Conservation (phyloP, 345 rosid species). For the Clausena lansium region DNA sequence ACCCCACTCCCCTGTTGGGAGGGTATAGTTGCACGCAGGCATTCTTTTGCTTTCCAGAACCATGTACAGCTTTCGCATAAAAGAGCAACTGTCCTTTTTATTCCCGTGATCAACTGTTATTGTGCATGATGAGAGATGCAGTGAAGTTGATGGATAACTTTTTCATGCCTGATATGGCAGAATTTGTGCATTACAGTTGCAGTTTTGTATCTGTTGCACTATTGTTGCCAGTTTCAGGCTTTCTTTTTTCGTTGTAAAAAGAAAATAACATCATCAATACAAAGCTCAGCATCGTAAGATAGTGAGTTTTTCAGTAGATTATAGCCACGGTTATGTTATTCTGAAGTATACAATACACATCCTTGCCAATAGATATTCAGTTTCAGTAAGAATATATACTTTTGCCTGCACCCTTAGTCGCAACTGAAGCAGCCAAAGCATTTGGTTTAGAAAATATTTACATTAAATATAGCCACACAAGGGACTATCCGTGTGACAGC, state of each 20-base stretch:
- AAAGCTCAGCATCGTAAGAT: slow-evolving; percentile 3
- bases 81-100: neutral
- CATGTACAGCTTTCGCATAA: slow-evolving; percentile 9
- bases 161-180: neutral
- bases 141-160: neutral
- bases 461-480: neutral
- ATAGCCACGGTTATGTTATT: neutral
- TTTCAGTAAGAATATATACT: neutral
- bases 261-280: slow-evolving; percentile 4
- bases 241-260: slow-evolving; percentile 13
- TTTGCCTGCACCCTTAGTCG: neutral
- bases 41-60: slow-evolving; percentile 1
- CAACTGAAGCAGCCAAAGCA: neutral
- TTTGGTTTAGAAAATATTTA: neutral
- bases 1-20: slow-evolving; percentile 80
- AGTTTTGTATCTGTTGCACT: slow-evolving; percentile 1
- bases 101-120: neutral
- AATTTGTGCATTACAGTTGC: neutral
- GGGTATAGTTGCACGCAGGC: slow-evolving; percentile 41
- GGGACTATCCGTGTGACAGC: neutral
- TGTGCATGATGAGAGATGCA: neutral
- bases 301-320: neutral
- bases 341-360: neutral
- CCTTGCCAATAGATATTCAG: neutral
- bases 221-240: neutral